phyloP scores from a whole-genome alignment of 129 eudicot species.

The Pittosporum tobira region DNA sequence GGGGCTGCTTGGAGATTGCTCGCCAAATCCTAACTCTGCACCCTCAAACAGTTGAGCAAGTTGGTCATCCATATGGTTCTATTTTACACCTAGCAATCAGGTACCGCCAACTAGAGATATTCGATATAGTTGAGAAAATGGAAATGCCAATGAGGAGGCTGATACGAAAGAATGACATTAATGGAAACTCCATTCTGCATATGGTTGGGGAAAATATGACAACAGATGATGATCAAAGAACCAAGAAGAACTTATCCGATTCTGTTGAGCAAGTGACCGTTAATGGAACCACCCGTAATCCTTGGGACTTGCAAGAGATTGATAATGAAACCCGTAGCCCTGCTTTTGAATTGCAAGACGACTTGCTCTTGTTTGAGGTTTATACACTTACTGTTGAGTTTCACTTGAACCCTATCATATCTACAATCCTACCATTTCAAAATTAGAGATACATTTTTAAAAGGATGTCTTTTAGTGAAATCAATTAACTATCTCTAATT shows the following conservation, averaged over 20 bases:
- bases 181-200: conserved; percentile 33
- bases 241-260: not conserved
- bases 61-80: conserved; percentile 17
- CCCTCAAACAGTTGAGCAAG: conserved; percentile 37
- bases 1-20: conserved; percentile 27
- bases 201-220: conserved; percentile 29
- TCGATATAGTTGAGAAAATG: conserved; percentile 20
- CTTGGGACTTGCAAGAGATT: not conserved
- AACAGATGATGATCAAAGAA: not conserved
- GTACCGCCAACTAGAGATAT: conserved; percentile 12
- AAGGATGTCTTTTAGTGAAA: too few species aligned
- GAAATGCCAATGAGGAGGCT: conserved; percentile 19
- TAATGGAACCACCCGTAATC: too few species aligned
- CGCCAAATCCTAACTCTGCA: conserved; percentile 10
- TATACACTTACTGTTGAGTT: not conserved
- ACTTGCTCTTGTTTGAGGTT: conserved; percentile 30
- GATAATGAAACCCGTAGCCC: conserved; percentile 17
- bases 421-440: too few species aligned
- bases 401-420: not conserved
- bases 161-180: conserved; percentile 15
- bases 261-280: too few species aligned
- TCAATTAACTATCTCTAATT: too few species aligned
- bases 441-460: too few species aligned
- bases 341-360: conserved; percentile 22
- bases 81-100: conserved; percentile 32